These are phyloP conservation scores for Eucalyptus polybractea DNA, from an alignment of 345 rosid genomes.

Conservation along the genomic window DNA sequence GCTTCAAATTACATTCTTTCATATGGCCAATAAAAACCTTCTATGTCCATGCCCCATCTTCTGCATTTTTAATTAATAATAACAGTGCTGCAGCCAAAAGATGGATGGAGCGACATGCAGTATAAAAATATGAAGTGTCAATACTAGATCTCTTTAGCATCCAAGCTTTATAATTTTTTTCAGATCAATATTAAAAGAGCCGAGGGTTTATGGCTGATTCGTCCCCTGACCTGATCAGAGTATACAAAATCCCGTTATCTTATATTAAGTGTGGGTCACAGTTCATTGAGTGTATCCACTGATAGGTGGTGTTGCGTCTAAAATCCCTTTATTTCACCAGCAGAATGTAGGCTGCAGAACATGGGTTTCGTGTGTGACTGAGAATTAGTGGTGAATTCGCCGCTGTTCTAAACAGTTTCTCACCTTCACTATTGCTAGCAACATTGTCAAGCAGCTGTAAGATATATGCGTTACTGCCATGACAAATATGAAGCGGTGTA, in stretches of 20 bases:
- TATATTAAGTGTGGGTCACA: background rate
- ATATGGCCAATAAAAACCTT: background rate
- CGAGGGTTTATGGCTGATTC: background rate
- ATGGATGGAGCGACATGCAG: background rate
- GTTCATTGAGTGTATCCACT: background rate
- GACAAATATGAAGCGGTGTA: conserved; percentile 96
- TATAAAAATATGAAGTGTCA: background rate
- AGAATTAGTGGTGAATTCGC: background rate
- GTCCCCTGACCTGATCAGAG: background rate
- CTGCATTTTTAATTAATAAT: background rate
- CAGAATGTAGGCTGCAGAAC: background rate
- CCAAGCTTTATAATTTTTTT: background rate
- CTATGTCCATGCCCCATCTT: background rate
- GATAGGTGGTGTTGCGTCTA: background rate
- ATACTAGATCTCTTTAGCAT: background rate
- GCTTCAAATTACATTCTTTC: background rate
- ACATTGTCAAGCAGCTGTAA: conserved; percentile 95
- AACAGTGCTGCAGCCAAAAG: background rate
- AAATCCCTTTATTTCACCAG: background rate
- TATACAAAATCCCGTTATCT: background rate
- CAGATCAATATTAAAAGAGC: background rate
- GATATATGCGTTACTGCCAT: conserved; percentile 94
- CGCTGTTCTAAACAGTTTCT: background rate
- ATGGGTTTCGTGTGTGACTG: background rate
- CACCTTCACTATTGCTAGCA: conserved; percentile 93